Base-by-base conservation (phyloP, 306 rosid genomes). In the Canavalia ensiformis region DNA sequence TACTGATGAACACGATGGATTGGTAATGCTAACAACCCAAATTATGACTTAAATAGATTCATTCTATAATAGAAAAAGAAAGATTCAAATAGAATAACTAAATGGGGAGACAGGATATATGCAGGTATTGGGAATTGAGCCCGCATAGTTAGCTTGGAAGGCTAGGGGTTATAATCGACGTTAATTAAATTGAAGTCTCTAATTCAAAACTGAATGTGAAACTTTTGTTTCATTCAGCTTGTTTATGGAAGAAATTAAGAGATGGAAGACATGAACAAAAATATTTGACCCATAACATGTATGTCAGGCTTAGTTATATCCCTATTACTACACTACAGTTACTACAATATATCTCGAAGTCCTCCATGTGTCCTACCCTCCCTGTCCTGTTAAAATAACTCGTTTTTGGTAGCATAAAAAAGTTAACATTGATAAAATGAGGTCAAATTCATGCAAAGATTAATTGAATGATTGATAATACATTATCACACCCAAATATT, bases 361-460 rank as follows among this genome's bases (percentile, higher is more conserved):
- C 18, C 28, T 45, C 55, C 4, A 6, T 28, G 25, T 1, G 28
- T 47, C 47, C 33, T 51, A 39, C 41, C 65, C 28, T 52, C 77
- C 77, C 77, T 0, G 35, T 2, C n/a, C 49, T 28, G 55, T 58
- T 75, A 8, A 47, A 63, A 57, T 29, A 37, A 37, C 41, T 37
- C 2, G 41, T 13, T 47, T 74, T 42, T 35, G 34, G 72, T 25
- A 50, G 35, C 35, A 63, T 44, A 66, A 78, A 67, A 12, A 25
- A 76, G 11, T 49, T 37, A 13, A 35, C 39, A 63, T 63, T 25
- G 52, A 50, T 49, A 51, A 10, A 51, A 50, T 64, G 73, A 50
- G 52, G 52, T 62, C 52, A 63, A 45, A 60, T 12, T 73, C 42
- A 30, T 57, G 55, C 42, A 8, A 57, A 58, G 30, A 46, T 7